Conservation (phyloP, 306 rosid genomes). For the apple (Malus domestica) region ASM211411v1 NC_041790.1:6440501-6441000, state of each 20-base stretch:
- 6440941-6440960: no score
- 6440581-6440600: neutral
- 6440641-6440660: neutral
- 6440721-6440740: neutral
- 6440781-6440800: no score
- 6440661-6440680: neutral
- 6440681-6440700: neutral
- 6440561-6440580: neutral
- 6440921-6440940: no score
- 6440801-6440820: fast-evolving
- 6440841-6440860: no score
- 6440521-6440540: no score
- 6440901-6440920: fast-evolving
- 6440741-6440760: no score
- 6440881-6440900: no score
- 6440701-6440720: neutral
- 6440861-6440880: no score
- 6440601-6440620: neutral
- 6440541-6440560: neutral
- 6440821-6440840: fast-evolving
- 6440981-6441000: neutral
- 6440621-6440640: neutral
- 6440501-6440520: fast-evolving
- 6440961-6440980: no score
- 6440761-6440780: no score